Base-by-base conservation (phyloP, 2,329 filamentous ascomycete genomes). In the Pestalotiopsis sp. region DNA sequence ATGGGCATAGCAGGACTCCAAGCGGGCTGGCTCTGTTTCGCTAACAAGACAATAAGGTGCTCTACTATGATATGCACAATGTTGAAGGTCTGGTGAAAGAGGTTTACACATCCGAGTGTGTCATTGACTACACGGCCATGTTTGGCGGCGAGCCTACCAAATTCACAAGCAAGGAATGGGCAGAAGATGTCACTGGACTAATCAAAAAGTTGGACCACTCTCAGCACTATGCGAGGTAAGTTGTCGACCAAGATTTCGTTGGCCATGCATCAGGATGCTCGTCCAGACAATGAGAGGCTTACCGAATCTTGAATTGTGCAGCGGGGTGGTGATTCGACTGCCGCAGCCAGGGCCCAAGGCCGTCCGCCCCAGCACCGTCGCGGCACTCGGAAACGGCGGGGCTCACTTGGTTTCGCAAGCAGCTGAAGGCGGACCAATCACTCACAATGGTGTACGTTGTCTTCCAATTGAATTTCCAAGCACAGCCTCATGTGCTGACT, bases 111-210 rank as follows among this genome's bases (percentile, higher is more conserved):
- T 72, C 73, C 3, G 68, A 74, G 13, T 61, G 78, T 3, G 56
- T 68, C 13, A 72, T 78, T 36, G 76, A 79, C 70, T 78, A 79
- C 70, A 77, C 76, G 27, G 74, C 72, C 56, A 66, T 79, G 67
- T 72, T 78, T 14, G 76, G 75, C 56, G 76, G 76, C 45, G 36
- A 73, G 23, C 75, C 75, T 3, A 66, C 69, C 25, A 66, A 66
- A 9, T 70, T 70, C 52, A 66, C 70, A 4, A 68, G 68, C 23
- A 49, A 68, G n/a, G 72, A 72, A 7, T 79, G 75, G 75, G 69
- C 70, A 5, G 61, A 41, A 13, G 66, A 70, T 39, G 67, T 56
- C 38, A 68, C 75, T 1, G 52, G 64, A 60, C 59, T 73, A 66
- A 63, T 75, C 52, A 64, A 64, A 11, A 36, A 41, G 1, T 75